Percentiles rank a stretch among this genome's conserved stretches.
Conservation (phyloP, 73 alveolate species). For the Blepharisma stoltei region DNA sequence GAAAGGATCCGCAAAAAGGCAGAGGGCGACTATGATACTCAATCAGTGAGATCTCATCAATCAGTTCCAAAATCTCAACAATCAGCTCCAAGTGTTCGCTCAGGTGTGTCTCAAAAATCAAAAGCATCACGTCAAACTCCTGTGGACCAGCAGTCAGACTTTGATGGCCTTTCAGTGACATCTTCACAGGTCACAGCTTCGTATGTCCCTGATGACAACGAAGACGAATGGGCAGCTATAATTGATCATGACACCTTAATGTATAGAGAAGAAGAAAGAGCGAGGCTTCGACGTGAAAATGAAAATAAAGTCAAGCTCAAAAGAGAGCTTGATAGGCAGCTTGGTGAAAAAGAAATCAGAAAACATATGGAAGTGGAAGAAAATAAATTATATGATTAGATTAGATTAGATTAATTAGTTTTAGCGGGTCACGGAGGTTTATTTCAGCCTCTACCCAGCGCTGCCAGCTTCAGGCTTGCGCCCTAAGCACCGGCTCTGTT, state of each 20-base stretch:
- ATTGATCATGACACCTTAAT: slow-evolving; percentile 51
- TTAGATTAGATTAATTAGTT: too few species aligned
- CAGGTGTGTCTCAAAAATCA: not conserved
- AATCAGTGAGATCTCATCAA: slow-evolving; percentile 30
- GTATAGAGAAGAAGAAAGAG: slow-evolving; percentile 59
- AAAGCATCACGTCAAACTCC: slow-evolving; percentile 17
- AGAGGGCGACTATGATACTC: slow-evolving; percentile 44
- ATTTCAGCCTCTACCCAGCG: too few species aligned
- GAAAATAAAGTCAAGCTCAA: slow-evolving; percentile 55
- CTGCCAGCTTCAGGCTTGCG: too few species aligned
- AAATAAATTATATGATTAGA: slow-evolving; percentile 29
- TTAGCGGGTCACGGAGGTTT: too few species aligned
- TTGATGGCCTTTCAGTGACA: slow-evolving; percentile 31
- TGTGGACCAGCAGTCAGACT: slow-evolving; percentile 23
- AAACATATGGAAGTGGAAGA: slow-evolving; percentile 45
- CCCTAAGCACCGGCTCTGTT: too few species aligned
- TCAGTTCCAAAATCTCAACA: slow-evolving; percentile 24
- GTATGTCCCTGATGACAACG: slow-evolving; percentile 45
- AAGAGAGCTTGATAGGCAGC: slow-evolving; percentile 55
- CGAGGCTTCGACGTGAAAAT: slow-evolving; percentile 46
- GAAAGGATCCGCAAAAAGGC: slow-evolving; percentile 52
- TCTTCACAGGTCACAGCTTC: slow-evolving; percentile 30
- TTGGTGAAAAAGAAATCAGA: slow-evolving; percentile 43
- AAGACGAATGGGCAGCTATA: slow-evolving; percentile 75
- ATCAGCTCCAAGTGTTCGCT: slow-evolving; percentile 40